Conservation (phyloP, 257 asterid species). For the Solanum peruvianum region DNA sequence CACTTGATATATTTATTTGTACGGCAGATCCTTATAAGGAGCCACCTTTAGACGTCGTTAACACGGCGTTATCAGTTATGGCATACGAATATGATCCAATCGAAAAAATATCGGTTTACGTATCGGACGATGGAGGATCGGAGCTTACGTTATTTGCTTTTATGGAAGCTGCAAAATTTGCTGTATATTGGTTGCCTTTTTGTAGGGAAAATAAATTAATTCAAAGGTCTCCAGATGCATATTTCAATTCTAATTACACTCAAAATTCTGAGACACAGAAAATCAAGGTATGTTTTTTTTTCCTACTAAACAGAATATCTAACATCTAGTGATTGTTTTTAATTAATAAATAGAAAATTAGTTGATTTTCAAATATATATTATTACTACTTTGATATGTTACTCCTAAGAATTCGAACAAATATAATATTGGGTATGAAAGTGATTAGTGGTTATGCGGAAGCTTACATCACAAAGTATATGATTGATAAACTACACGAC, state of each 20-base stretch:
- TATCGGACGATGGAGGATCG: constrained; percentile 77
- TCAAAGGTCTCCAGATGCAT: constrained; percentile 54
- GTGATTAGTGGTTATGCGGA: too few species aligned
- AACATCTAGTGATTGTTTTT: background rate
- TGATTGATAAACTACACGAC: too few species aligned
- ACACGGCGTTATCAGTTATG: constrained; percentile 72
- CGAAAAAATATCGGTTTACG: constrained; percentile 56
- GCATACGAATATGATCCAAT: constrained; percentile 62
- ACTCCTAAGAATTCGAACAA: too few species aligned
- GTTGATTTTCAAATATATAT: background rate
- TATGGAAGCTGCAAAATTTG: constrained; percentile 73
- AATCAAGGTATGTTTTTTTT: constrained; percentile 33
- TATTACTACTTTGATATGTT: too few species aligned
- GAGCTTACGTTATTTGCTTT: constrained; percentile 58
- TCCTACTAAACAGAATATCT: background rate
- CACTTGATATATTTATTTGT: constrained; percentile 55
- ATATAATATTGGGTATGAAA: too few species aligned
- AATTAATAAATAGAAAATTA: background rate
- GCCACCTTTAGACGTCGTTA: constrained; percentile 48
- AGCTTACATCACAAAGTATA: too few species aligned
- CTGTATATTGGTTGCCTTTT: constrained; percentile 52
- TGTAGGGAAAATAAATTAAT: constrained; percentile 36
- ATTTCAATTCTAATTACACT: constrained; percentile 23
- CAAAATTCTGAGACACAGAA: constrained; percentile 1
- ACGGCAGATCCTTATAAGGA: constrained; percentile 75